Evolutionary conservation across 495 filamentous ascomycete species (phyloP).

Genomic region (Talaromyces trachyspermus): DNA sequence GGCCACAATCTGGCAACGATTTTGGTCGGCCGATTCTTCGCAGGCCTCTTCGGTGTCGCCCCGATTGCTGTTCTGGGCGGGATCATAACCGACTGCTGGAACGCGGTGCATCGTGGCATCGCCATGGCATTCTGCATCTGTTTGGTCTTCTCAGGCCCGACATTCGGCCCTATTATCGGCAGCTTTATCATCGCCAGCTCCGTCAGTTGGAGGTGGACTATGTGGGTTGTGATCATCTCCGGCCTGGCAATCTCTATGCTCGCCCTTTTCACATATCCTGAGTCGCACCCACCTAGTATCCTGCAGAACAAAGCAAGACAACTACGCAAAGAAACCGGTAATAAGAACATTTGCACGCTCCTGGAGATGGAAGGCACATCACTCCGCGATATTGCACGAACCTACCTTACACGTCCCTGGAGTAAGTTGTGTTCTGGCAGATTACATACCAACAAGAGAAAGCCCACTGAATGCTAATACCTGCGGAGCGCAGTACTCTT

Average conservation of each 20-base stretch:
- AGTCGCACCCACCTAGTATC: slow-evolving; percentile 53
- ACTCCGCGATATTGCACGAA: neutral
- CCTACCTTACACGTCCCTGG: slow-evolving; percentile 2
- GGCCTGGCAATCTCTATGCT: slow-evolving; percentile 2
- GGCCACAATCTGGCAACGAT: slow-evolving; percentile 7
- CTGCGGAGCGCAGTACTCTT: neutral
- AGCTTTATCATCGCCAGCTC: slow-evolving; percentile 7
- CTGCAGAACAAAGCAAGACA: slow-evolving; percentile 42
- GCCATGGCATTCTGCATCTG: slow-evolving; percentile 7
- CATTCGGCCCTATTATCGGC: slow-evolving; percentile 9
- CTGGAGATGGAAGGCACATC: neutral
- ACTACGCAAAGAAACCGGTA: slow-evolving; percentile 50
- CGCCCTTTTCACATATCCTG: slow-evolving; percentile 32
- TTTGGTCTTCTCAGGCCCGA: slow-evolving; percentile 9
- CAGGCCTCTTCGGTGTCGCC: slow-evolving; percentile 8
- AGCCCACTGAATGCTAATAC: neutral
- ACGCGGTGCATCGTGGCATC: slow-evolving; percentile 3
- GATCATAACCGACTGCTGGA: slow-evolving; percentile 5
- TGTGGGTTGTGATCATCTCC: slow-evolving; percentile 10
- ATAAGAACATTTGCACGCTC: slow-evolving; percentile 19
- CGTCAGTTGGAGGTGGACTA: slow-evolving; percentile 8
- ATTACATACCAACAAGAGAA: neutral
- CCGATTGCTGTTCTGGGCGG: slow-evolving; percentile 11
- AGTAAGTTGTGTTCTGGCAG: neutral
- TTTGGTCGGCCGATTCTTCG: slow-evolving; percentile 12